Conservation (phyloP, 495 filamentous ascomycete species). For the Lophiostoma macrostomum region DNA sequence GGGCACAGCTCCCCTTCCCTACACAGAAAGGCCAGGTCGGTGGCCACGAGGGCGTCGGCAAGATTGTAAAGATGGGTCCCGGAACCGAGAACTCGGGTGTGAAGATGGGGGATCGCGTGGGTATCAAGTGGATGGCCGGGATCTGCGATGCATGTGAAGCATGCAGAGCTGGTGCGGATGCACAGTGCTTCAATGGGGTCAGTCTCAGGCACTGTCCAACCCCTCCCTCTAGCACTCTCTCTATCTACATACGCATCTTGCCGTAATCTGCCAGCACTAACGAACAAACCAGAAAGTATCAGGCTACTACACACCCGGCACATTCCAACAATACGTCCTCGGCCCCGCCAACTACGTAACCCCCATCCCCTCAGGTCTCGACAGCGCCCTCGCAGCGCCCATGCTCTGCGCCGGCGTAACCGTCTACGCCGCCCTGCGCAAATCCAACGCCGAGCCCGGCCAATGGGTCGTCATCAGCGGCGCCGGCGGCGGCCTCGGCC, state of each 20-base stretch:
- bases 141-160: conserved; percentile 50
- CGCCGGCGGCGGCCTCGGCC: conserved; percentile 65
- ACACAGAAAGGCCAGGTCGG: conserved; percentile 64
- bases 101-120: conserved; percentile 58
- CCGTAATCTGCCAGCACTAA: too few relatives aligned
- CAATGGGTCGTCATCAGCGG: conserved; percentile 64
- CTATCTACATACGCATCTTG: neutral
- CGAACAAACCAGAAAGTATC: conserved; percentile 34
- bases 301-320: conserved; percentile 59
- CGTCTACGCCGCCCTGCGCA: conserved; percentile 45
- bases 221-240: neutral
- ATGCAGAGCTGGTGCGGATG: conserved; percentile 26
- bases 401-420: conserved; percentile 48
- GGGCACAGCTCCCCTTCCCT: conserved; percentile 57
- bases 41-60: conserved; percentile 48
- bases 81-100: conserved; percentile 51
- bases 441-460: conserved; percentile 56
- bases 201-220: too few relatives aligned
- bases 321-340: conserved; percentile 70
- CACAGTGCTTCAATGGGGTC: conserved; percentile 24
- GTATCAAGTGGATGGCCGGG: conserved; percentile 49
- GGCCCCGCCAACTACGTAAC: conserved; percentile 64
- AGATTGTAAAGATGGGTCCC: conserved; percentile 54
- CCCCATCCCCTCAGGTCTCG: conserved; percentile 61
- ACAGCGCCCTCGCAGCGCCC: conserved; percentile 59